A percentile compares a stretch with the other conserved stretches of the same genome.
phyloP scores from a whole-genome alignment of 129 eudicot species.

The Calendula officinalis region DNA sequence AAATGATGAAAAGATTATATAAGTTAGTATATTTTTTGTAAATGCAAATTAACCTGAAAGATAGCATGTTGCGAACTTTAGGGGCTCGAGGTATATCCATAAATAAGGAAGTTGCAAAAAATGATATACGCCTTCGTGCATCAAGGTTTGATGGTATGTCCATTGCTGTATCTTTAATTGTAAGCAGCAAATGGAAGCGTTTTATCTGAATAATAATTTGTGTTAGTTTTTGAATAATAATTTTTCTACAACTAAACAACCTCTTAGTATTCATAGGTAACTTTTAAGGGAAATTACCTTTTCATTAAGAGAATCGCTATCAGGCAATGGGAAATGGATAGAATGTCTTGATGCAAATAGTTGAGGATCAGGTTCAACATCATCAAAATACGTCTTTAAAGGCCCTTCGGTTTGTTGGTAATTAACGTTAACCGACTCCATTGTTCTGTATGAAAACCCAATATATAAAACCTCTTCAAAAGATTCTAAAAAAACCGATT shows the following conservation, averaged over 20 bases:
- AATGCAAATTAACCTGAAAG: conserved; percentile 59
- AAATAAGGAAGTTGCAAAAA: conserved; percentile 85
- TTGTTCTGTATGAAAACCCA: conserved; percentile 44
- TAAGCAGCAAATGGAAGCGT: conserved; percentile 80
- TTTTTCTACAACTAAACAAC: neutral
- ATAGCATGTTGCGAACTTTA: conserved; percentile 89
- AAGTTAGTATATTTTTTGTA: too few relatives aligned
- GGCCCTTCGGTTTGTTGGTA: conserved; percentile 44
- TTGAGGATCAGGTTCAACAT: conserved; percentile 65
- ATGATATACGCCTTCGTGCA: conserved; percentile 85
- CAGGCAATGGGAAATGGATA: conserved; percentile 85
- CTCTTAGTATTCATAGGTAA: neutral
- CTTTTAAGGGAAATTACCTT: conserved; percentile 43
- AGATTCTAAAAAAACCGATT: conserved; percentile 9
- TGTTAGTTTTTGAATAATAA: conserved; percentile 15
- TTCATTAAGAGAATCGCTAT: conserved; percentile 53
- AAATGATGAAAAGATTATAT: neutral
- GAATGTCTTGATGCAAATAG: conserved; percentile 83
- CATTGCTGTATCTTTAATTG: conserved; percentile 75
- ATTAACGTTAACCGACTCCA: conserved; percentile 46
- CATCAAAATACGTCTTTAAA: conserved; percentile 37
- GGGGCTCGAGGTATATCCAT: conserved; percentile 96
- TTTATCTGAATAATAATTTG: conserved; percentile 58
- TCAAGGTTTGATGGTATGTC: conserved; percentile 83
- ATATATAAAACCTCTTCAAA: neutral